Evolutionary conservation across 345 rosid genomes (phyloP).

Genomic region (Eucalyptus grandis): DNA sequence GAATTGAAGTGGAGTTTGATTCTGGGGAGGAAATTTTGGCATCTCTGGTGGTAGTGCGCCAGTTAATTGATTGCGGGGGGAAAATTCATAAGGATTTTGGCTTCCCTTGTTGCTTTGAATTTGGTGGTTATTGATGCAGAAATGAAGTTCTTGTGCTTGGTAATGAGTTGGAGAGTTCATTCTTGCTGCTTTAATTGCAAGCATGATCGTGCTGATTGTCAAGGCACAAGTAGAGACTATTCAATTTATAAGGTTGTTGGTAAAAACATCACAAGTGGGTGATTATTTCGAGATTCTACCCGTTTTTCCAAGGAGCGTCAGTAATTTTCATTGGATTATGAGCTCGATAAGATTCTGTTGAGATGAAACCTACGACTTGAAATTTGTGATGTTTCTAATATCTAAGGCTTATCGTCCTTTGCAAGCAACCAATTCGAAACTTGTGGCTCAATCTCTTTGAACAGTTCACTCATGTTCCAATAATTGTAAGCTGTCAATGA

Average conservation of each 20-base stretch:
- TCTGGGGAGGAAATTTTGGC: background rate
- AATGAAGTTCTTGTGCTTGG: background rate
- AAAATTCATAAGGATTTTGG: background rate
- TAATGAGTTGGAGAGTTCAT: background rate
- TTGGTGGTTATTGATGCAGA: background rate
- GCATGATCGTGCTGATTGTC: background rate
- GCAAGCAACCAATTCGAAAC: background rate
- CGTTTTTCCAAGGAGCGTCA: background rate
- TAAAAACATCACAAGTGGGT: background rate
- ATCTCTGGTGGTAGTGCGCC: background rate
- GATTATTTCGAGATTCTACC: background rate
- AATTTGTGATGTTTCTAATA: background rate
- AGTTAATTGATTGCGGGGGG: background rate
- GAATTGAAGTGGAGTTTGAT: background rate
- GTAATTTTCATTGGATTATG: background rate
- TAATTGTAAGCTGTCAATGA: background rate
- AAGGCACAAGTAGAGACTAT: background rate
- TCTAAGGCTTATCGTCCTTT: background rate
- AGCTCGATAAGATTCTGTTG: background rate
- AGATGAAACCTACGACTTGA: background rate
- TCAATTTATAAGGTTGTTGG: background rate
- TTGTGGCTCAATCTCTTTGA: background rate
- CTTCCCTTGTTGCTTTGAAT: background rate
- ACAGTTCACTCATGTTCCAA: background rate
- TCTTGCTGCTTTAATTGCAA: background rate